Evolutionary conservation across 106 monocot species (phyloP).

Genomic region (Acanthochlamys bracteata): DNA sequence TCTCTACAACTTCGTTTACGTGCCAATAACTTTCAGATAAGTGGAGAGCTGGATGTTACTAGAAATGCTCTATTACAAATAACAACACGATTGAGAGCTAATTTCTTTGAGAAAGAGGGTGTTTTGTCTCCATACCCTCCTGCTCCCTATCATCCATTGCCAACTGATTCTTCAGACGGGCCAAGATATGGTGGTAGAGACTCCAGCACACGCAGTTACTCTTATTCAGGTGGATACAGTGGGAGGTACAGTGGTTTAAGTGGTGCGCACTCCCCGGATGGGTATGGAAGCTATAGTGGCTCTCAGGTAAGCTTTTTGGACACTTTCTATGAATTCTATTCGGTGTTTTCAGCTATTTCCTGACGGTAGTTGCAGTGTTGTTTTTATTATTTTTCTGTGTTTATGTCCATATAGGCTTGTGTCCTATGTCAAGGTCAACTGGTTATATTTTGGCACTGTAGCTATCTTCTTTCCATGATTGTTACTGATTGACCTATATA

Average conservation of each 20-base stretch:
- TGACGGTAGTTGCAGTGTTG: too few species aligned
- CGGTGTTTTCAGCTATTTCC: too few species aligned
- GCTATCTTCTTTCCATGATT: conserved; percentile 1
- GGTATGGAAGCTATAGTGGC: conserved; percentile 48
- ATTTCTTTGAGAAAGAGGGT: conserved; percentile 78
- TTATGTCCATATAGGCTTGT: conserved; percentile 2
- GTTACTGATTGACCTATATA: too few species aligned
- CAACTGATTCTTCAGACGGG: conserved; percentile 30
- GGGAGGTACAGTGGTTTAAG: conserved; percentile 16
- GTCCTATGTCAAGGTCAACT: too few species aligned
- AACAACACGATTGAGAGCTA: conserved; percentile 75
- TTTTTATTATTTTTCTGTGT: not conserved
- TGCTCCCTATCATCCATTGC: conserved; percentile 43
- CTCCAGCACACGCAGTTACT: conserved; percentile 52
- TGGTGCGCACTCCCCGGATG: conserved; percentile 33
- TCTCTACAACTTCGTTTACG: not conserved
- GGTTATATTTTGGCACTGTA: too few species aligned
- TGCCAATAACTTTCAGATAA: too few species aligned
- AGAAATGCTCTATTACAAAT: conserved; percentile 81
- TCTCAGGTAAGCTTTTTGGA: conserved; percentile 43
- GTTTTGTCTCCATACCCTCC: conserved; percentile 40
- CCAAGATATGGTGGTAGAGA: conserved; percentile 61
- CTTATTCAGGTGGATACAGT: conserved; percentile 55
- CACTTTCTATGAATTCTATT: too few species aligned
- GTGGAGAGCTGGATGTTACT: conserved; percentile 77